Evolutionary conservation across 495 filamentous ascomycete species (phyloP), one percentile per base, ranked within the genome.

Genomic region (Aspergillus homomorphus): DNA sequence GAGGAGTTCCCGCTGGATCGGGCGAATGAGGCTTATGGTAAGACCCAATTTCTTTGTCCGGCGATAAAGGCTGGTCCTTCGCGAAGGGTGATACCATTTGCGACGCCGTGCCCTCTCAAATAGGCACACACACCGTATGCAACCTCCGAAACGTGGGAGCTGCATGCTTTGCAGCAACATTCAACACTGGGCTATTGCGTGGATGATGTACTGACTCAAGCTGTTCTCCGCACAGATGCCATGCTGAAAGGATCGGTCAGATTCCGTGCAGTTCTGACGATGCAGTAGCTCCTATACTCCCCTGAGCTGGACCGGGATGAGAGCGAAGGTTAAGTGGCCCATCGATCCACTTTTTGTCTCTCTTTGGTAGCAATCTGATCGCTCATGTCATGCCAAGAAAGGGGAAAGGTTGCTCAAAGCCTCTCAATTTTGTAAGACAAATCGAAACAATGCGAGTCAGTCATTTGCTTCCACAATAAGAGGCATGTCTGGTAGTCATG

Each of bases 1-100:
- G 81, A 89, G 73, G 83, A 73, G 61, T 88, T 82, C 57, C 80
- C 82, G 8, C 71, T 91, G 5, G 74, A 77, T 1, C 78, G 84
- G 48, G 82, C 70, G 0, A 73, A 82, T 52, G 79, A 82, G 55
- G 82, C 82, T 4, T 81, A 73, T 64, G 73, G 69, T 72, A 60
- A 55, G 62, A 45, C 48, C 20, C 18, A 0, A 26, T 44, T 14
- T 43, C 42, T 16, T 2, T 38, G 7, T 38, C 9, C 15, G 33
- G 4, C 10, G 33, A 38, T 2, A 12, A 38, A 12, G 12, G 26
- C 26, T 3, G 2, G 33, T 9, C 2, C 12, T 38, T 10, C 15
- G 33, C 10, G 33, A 2, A 38, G 10, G 12, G 10, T 9, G 10
- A 38, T n/a, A n/a, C n/a, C n/a, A 14, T 38, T 38, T 38, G 12